Evolutionary conservation across 2,329 filamentous ascomycete species (phyloP).

Genomic region (Calonectria hawksworthii): DNA sequence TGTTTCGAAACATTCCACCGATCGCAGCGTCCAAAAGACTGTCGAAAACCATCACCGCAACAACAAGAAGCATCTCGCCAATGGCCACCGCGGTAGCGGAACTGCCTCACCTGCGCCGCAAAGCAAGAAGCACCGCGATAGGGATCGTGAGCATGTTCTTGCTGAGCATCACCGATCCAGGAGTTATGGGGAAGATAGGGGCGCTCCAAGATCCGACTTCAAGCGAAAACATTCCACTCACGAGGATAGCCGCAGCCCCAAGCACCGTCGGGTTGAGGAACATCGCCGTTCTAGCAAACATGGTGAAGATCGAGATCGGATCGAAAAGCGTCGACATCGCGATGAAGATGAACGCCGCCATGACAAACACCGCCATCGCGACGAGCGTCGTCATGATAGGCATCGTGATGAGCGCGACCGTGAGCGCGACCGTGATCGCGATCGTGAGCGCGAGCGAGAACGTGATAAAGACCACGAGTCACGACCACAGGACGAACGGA

Average conservation of each 20-base stretch:
- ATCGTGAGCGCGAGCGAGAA: slow-evolving; percentile 41
- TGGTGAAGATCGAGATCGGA: slow-evolving; percentile 54
- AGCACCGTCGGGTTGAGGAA: slow-evolving; percentile 59
- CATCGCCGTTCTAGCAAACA: slow-evolving; percentile 54
- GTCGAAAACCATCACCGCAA: slow-evolving; percentile 96
- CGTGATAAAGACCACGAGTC: slow-evolving; percentile 43
- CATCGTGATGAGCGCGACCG: slow-evolving; percentile 50
- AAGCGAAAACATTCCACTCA: slow-evolving; percentile 73
- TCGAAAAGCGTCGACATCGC: slow-evolving; percentile 41
- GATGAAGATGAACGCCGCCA: slow-evolving; percentile 42
- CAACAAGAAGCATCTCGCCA: slow-evolving; percentile 81
- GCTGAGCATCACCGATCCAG: slow-evolving; percentile 65
- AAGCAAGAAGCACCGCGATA: slow-evolving; percentile 61
- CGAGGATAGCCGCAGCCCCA: slow-evolving; percentile 59
- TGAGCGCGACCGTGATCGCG: slow-evolving; percentile 33
- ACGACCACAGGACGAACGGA: slow-evolving; percentile 56
- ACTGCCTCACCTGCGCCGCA: slow-evolving; percentile 80
- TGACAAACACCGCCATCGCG: slow-evolving; percentile 35
- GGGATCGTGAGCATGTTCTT: slow-evolving; percentile 55
- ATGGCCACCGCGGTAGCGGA: slow-evolving; percentile 73
- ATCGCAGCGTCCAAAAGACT: slow-evolving; percentile 80
- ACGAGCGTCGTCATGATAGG: slow-evolving; percentile 41
- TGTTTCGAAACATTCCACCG: slow-evolving; percentile 85
- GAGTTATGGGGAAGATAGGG: slow-evolving; percentile 65
- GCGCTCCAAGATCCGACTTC: slow-evolving; percentile 65